A percentile compares a stretch with the other conserved stretches of the same genome.
Evolutionary conservation across 2,329 filamentous ascomycete genomes (phyloP).

Genomic region (Proliferodiscus dingleyae): DNA sequence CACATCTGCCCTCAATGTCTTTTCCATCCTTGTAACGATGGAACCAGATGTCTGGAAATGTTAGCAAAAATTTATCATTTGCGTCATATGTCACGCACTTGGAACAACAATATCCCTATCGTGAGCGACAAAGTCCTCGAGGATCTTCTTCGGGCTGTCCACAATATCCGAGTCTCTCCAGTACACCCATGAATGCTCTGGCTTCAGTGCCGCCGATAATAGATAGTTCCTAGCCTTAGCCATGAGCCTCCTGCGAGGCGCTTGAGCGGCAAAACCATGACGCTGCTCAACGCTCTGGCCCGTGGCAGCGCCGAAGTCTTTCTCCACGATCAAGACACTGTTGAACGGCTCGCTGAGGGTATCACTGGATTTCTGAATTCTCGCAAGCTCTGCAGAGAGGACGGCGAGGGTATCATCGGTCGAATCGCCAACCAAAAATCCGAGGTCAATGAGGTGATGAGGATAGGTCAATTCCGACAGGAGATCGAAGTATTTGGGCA

Average conservation of each 20-base stretch:
- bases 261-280: conserved; percentile 83
- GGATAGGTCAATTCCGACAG: conserved; percentile 87
- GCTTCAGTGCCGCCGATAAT: conserved; percentile 75
- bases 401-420: conserved; percentile 87
- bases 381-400: conserved; percentile 76
- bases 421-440: conserved; percentile 89
- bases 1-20: conserved; percentile 94
- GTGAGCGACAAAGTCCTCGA: conserved; percentile 94
- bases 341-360: conserved; percentile 69
- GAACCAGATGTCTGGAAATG: conserved; percentile 81
- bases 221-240: conserved; percentile 89
- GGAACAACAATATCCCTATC: conserved; percentile 91
- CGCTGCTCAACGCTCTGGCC: conserved; percentile 77
- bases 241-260: conserved; percentile 84
- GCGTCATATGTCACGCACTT: conserved; percentile 58
- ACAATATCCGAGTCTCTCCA: conserved; percentile 97
- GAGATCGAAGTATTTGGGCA: conserved; percentile 91
- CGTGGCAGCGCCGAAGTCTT: conserved; percentile 65
- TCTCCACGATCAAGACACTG: conserved; percentile 80
- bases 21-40: conserved; percentile 71
- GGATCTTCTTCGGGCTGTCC: conserved; percentile 78
- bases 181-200: conserved; percentile 97
- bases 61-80: conserved; percentile 23
- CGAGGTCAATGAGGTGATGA: conserved; percentile 90
- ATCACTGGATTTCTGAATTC: conserved; percentile 77